phyloP scores from a whole-genome alignment of 208 protist genomes.

The Leishmania aethiopica region DNA sequence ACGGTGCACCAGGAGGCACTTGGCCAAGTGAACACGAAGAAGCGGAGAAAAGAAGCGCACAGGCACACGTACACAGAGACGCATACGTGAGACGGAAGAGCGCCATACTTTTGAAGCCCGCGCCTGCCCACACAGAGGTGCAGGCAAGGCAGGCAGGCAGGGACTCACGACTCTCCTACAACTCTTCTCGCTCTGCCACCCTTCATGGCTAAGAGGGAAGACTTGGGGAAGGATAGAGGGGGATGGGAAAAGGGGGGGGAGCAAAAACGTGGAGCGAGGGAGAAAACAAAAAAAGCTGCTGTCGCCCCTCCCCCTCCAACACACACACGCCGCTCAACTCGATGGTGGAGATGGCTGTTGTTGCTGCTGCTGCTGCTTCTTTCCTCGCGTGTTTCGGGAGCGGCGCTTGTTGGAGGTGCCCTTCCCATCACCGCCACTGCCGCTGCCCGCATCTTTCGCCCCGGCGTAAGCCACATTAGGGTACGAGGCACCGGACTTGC shows the following conservation, averaged over 20 bases:
- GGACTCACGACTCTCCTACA: neutral
- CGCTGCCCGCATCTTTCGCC: neutral
- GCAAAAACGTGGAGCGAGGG: constrained; percentile 2
- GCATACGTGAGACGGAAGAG: neutral
- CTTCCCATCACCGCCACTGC: constrained; percentile 2
- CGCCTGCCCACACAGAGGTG: neutral
- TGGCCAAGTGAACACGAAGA: neutral
- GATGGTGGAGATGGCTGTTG: neutral
- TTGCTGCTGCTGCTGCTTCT: neutral
- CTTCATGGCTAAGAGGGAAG: neutral
- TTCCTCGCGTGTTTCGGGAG: constrained; percentile 9
- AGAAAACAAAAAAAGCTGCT: neutral
- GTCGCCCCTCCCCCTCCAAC: neutral
- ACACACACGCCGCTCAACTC: neutral
- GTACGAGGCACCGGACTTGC: neutral
- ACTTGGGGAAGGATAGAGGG: neutral
- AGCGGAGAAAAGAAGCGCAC: neutral
- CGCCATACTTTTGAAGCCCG: neutral
- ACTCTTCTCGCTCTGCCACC: neutral
- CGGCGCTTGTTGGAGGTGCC: constrained; percentile 1
- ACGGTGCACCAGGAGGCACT: neutral
- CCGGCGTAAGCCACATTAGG: neutral
- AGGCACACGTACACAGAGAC: neutral
- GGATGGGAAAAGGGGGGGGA: neutral
- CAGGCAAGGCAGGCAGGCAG: neutral